Conservation (phyloP, 768 basidiomycete genomes). For the Dioszegia hungarica region DNA sequence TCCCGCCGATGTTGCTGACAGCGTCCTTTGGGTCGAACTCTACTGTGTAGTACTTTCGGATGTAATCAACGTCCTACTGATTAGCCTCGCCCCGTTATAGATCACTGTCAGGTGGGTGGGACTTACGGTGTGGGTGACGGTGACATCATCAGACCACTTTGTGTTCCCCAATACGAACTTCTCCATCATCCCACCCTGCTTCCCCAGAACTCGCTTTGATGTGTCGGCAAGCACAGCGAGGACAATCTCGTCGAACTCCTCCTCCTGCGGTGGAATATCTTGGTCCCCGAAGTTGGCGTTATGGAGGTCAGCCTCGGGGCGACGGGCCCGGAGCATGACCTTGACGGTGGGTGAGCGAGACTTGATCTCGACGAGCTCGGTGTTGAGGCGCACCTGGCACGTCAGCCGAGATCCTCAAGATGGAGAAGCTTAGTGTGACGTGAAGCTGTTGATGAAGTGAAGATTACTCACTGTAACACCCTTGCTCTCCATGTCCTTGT, state of each 20-base stretch:
- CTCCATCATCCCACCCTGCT: conserved; percentile 51
- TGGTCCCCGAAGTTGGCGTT: conserved; percentile 48
- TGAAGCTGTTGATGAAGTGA: too few species aligned
- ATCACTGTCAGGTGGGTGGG: neutral
- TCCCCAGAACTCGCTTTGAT: conserved; percentile 52
- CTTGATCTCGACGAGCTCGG: conserved; percentile 43
- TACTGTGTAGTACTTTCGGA: conserved; percentile 49
- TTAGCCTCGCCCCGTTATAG: neutral
- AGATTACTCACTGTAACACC: conserved; percentile 51
- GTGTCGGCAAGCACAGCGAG: conserved; percentile 54
- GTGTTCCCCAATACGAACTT: conserved; percentile 52
- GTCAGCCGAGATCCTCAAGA: too few species aligned
- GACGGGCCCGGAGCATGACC: conserved; percentile 41
- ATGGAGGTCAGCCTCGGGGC: conserved; percentile 47
- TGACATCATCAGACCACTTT: conserved; percentile 53
- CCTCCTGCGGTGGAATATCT: conserved; percentile 46
- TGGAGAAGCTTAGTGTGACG: too few species aligned
- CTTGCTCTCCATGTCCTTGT: conserved; percentile 41
- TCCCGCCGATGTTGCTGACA: conserved; percentile 40
- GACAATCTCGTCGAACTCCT: conserved; percentile 54
- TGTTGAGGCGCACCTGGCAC: conserved; percentile 47
- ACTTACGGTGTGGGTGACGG: conserved; percentile 54
- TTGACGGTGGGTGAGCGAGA: conserved; percentile 44
- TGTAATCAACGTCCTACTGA: conserved; percentile 48
- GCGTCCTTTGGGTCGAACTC: conserved; percentile 44